Conservation (phyloP, 108 stramenopile genomes). For the Cyclotella baltica region DNA sequence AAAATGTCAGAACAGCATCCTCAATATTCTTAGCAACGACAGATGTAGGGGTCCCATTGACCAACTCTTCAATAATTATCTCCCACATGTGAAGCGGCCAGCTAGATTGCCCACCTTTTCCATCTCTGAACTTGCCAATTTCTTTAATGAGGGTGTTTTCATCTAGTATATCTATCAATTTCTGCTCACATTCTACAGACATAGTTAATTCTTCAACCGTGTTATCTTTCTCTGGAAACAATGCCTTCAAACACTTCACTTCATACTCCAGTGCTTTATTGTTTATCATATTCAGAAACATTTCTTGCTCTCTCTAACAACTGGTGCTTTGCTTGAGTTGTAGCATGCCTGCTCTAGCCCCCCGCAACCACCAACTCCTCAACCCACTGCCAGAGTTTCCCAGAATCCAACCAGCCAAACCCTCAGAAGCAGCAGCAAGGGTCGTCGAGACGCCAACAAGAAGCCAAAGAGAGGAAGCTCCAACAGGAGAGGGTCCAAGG, state of each 20-base stretch:
- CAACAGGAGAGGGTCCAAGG: too few species aligned
- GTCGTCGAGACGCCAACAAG: too few species aligned
- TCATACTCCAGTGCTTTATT: background rate
- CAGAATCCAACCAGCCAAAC: too few species aligned
- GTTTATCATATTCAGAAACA: background rate
- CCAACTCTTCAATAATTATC: conserved; percentile 14
- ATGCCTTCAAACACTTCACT: background rate
- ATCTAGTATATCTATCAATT: background rate
- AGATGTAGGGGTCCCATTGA: conserved; percentile 20
- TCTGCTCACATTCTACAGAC: background rate
- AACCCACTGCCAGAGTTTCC: too few species aligned
- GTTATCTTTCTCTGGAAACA: background rate
- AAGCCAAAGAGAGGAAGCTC: too few species aligned
- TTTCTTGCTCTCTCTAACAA: background rate
- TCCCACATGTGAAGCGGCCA: conserved; percentile 25
- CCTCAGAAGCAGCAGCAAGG: too few species aligned
- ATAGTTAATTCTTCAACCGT: background rate
- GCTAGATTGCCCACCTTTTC: background rate
- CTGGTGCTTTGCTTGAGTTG: background rate
- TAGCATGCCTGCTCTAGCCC: too few species aligned
- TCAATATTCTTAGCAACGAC: too few species aligned
- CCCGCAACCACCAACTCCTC: too few species aligned
- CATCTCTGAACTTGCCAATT: too few species aligned
- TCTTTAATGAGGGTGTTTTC: background rate
- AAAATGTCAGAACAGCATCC: background rate